Evolutionary conservation across 2,329 filamentous ascomycete genomes (phyloP).

Genomic region (Cercospora nicotianae): DNA sequence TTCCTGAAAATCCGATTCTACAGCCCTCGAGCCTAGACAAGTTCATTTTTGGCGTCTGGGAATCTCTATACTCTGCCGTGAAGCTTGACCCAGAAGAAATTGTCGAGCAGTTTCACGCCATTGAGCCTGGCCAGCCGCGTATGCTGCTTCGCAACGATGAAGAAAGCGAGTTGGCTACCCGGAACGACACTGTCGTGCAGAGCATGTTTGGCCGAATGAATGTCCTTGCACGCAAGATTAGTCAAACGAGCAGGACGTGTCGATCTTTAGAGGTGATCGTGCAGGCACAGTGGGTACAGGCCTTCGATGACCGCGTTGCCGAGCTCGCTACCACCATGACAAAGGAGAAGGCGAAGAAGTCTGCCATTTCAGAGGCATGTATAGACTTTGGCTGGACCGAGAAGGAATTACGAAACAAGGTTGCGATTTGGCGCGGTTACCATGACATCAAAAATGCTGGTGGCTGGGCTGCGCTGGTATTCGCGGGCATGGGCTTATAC

Average conservation of each 20-base stretch:
- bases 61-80: constrained; percentile 49
- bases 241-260: constrained; percentile 54
- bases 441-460: constrained; percentile 59
- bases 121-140: constrained; percentile 34
- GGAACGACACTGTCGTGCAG: constrained; percentile 27
- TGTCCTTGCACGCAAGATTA: constrained; percentile 47
- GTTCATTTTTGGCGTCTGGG: constrained; percentile 53
- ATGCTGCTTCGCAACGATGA: constrained; percentile 26
- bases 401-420: constrained; percentile 58
- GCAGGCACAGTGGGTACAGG: constrained; percentile 58
- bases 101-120: constrained; percentile 38
- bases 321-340: constrained; percentile 37
- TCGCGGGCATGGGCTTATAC: constrained; percentile 60
- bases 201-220: constrained; percentile 46
- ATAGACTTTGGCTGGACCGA: constrained; percentile 57
- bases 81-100: constrained; percentile 44
- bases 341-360: constrained; percentile 51
- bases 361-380: constrained; percentile 56
- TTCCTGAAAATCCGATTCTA: constrained; percentile 43
- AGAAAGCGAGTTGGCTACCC: constrained; percentile 24
- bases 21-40: constrained; percentile 52
- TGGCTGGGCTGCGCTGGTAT: constrained; percentile 58
- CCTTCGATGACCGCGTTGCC: constrained; percentile 54
- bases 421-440: constrained; percentile 59
- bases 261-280: constrained; percentile 61